Percentiles rank a stretch among this genome's conserved stretches.
Conservation (phyloP, 441 rosid species). For the Adansonia rubrostipa region DNA sequence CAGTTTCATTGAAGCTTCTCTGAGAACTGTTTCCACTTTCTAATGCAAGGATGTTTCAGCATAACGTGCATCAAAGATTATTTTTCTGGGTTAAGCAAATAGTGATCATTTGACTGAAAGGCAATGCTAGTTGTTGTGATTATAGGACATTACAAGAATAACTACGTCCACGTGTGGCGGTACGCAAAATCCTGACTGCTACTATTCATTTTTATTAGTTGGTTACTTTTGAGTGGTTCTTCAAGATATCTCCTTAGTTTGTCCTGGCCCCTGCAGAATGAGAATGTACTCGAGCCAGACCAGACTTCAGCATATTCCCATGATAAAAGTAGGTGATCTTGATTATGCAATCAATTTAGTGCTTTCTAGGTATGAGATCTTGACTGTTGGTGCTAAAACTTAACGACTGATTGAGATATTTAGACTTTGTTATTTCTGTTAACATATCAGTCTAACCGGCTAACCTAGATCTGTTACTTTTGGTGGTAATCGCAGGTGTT, state of each 20-base stretch:
- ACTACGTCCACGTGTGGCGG: not conserved
- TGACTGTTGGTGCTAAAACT: not conserved
- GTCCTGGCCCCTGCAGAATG: not conserved
- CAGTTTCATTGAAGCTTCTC: not conserved
- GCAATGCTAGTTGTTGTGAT: not conserved
- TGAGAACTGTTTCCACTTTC: not conserved
- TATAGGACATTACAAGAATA: not conserved
- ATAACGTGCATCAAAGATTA: not conserved
- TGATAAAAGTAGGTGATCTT: not conserved
- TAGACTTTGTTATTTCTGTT: not conserved
- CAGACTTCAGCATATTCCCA: not conserved
- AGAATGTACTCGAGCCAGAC: not conserved
- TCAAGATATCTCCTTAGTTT: not conserved
- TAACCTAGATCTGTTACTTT: conserved; percentile 1
- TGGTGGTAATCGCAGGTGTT: conserved; percentile 5
- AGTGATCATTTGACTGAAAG: not conserved
- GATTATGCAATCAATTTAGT: not conserved
- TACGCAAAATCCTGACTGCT: not conserved
- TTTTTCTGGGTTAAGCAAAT: not conserved
- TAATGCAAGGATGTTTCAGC: not conserved
- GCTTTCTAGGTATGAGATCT: not conserved
- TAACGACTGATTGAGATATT: not conserved
- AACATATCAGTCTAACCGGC: not conserved
- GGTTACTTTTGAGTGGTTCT: not conserved
- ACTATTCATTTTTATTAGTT: not conserved